phyloP scores from a whole-genome alignment of 805 yeast species.

The Cyberlindnera samutprakarnensis region DNA sequence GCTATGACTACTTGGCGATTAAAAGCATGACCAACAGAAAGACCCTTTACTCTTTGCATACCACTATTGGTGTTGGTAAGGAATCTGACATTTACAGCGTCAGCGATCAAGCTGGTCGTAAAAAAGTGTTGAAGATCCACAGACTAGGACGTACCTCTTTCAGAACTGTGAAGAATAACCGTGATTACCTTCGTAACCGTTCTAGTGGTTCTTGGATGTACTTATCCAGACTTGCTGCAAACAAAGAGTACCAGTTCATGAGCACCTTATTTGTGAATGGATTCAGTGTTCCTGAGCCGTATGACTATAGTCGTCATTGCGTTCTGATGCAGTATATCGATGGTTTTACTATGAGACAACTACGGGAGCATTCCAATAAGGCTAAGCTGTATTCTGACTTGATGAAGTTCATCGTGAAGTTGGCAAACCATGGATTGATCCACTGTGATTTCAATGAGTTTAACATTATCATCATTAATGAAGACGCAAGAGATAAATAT shows the following conservation, averaged over 20 bases:
- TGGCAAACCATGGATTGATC: constrained; percentile 84
- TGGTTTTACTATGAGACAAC: constrained; percentile 86
- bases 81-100: constrained; percentile 93
- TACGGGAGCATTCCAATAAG: constrained; percentile 62
- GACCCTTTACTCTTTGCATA: constrained; percentile 70
- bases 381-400: constrained; percentile 72
- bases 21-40: constrained; percentile 74
- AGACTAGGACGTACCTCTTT: constrained; percentile 92
- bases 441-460: constrained; percentile 98
- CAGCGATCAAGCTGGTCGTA: constrained; percentile 55
- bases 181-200: constrained; percentile 76
- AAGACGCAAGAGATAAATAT: constrained; percentile 37
- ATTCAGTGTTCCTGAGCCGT: constrained; percentile 82
- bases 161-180: constrained; percentile 82
- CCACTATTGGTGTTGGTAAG: constrained; percentile 92
- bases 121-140: constrained; percentile 80
- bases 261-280: constrained; percentile 62
- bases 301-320: constrained; percentile 85
- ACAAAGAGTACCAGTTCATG: constrained; percentile 89
- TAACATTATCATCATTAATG: constrained; percentile 78
- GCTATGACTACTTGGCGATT: constrained; percentile 88
- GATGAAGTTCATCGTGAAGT: constrained; percentile 77
- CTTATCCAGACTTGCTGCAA: constrained; percentile 82
- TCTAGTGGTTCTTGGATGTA: constrained; percentile 89
- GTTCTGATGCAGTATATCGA: constrained; percentile 86